Base-by-base conservation (phyloP, 2,329 filamentous ascomycete species). In the Nemania abortiva region DNA sequence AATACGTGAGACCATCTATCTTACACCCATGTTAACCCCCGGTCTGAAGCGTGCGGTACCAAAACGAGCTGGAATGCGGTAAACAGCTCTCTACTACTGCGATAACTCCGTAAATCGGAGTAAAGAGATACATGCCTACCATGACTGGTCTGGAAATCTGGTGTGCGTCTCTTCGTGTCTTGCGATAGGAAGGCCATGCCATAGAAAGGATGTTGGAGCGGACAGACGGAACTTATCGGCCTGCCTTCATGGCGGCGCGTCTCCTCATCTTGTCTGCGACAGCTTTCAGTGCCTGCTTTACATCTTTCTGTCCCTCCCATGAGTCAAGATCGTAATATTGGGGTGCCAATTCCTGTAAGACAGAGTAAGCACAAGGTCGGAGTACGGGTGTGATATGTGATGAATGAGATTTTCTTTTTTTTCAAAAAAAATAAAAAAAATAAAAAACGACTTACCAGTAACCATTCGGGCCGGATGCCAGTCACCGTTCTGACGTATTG, bases 401-500 rank as follows among this genome's bases (percentile, higher is more conserved):
- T 7, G 20, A 37, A 39, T 42, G 65, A 39, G 27, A 37, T 27
- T 27, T n/a, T n/a, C n/a, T n/a, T n/a, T n/a, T n/a, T n/a, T n/a
- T n/a, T n/a, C n/a, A n/a, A n/a, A n/a, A n/a, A n/a, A 5, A 29
- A 57, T 31, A 47, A 34, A 63, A 42, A 34, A 29, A 39, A n/a
- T n/a, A n/a, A 54, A 27, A 64, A 37, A 20, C 27, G 31, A 76
- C 91, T 82, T 86, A 95, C 93, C 81, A 98, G 79, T 70, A 99
- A 84, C 96, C 96, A 99, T 81, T 99, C 96, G 0, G 95, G 93
- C 79, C 93, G 92, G 64, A 99, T 91, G 34, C 92, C 90, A 13
- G 95, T 98, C 56, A 98, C 94, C 0, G 94, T 98, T 66, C 97
- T 89, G 76, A 99, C 95, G 81, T 98, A 99, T 83, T 98, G 97